Conservation (phyloP, 495 filamentous ascomycete genomes). For the Oidiodendron maius region DNA sequence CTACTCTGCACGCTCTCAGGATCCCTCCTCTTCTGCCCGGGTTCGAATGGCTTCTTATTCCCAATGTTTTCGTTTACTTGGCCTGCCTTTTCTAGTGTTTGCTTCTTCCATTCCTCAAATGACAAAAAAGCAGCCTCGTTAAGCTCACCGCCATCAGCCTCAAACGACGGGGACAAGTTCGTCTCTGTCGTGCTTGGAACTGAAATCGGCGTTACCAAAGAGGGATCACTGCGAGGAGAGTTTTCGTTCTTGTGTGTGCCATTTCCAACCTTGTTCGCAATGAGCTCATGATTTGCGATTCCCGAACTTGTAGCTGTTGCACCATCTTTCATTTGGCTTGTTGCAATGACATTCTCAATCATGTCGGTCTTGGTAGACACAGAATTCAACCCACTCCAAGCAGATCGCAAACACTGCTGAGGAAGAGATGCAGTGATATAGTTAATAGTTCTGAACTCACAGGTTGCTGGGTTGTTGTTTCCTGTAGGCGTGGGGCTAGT, state of each 20-base stretch:
- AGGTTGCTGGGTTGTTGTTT: slow-evolving; percentile 32
- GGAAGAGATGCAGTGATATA: slow-evolving; percentile 76
- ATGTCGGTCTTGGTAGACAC: neutral
- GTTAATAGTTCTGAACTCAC: slow-evolving; percentile 65
- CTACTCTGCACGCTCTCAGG: slow-evolving; percentile 49
- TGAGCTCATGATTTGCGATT: neutral
- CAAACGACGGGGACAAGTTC: slow-evolving; percentile 1
- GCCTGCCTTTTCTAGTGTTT: slow-evolving; percentile 81
- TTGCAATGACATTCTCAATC: slow-evolving; percentile 1
- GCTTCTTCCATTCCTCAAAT: slow-evolving; percentile 97
- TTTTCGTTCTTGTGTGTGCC: neutral
- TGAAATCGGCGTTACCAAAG: neutral
- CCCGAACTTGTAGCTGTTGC: neutral
- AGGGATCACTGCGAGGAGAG: neutral
- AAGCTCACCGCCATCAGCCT: slow-evolving; percentile 56
- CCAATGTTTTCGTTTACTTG: slow-evolving; percentile 61
- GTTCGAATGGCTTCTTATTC: slow-evolving; percentile 29
- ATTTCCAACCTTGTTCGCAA: neutral
- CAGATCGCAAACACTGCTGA: slow-evolving; percentile 55
- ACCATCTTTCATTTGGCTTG: slow-evolving; percentile 7
- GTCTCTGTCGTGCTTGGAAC: neutral
- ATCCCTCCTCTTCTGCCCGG: slow-evolving; percentile 22
- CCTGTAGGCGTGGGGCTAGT: slow-evolving; percentile 3
- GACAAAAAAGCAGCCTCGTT: slow-evolving; percentile 87
- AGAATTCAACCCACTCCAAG: slow-evolving; percentile 13